Evolutionary conservation across 192 early-diverging fungal genomes (phyloP).

Genomic region (Coemansia sp.): DNA sequence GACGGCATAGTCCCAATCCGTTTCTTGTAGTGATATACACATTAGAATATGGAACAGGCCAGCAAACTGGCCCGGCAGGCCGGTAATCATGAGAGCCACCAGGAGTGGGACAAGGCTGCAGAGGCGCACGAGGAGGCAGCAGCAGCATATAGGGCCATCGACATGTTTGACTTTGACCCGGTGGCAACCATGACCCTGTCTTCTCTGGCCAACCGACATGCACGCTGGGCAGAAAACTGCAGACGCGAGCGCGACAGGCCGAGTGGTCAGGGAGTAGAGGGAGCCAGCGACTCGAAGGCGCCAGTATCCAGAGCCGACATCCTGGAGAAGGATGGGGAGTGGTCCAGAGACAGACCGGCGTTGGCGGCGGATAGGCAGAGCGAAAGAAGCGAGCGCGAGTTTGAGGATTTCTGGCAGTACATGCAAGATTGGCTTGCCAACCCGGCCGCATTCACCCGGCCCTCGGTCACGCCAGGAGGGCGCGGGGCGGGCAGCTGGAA

Average conservation of each 20-base stretch:
- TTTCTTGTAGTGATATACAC: too few species aligned
- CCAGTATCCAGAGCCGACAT: background rate
- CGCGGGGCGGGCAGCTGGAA: background rate
- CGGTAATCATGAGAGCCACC: constrained; percentile 15
- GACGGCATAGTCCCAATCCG: too few species aligned
- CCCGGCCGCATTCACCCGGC: constrained; percentile 36
- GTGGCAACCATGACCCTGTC: constrained; percentile 32
- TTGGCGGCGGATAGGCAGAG: background rate
- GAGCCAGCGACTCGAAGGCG: background rate
- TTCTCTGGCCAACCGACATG: constrained; percentile 31
- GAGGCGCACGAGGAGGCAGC: constrained; percentile 16
- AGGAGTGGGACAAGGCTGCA: constrained; percentile 24
- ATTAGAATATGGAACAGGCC: constrained; percentile 41
- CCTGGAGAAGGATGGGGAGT: too few species aligned
- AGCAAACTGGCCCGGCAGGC: constrained; percentile 23
- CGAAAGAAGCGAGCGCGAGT: constrained; percentile 27
- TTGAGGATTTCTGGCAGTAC: constrained; percentile 50
- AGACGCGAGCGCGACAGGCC: constrained; percentile 12
- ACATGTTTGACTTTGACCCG: constrained; percentile 31
- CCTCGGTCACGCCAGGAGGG: constrained; percentile 3
- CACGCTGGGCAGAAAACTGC: constrained; percentile 40
- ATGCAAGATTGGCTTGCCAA: constrained; percentile 48
- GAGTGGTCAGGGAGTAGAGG: too few species aligned
- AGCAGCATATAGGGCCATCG: constrained; percentile 12
- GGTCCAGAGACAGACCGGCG: too few species aligned